Percentiles rank a stretch among this genome's conserved stretches.
These are phyloP conservation scores for Herpetospermum pedunculosum DNA, from an alignment of 306 rosid genomes.

Conservation along the genomic window DNA sequence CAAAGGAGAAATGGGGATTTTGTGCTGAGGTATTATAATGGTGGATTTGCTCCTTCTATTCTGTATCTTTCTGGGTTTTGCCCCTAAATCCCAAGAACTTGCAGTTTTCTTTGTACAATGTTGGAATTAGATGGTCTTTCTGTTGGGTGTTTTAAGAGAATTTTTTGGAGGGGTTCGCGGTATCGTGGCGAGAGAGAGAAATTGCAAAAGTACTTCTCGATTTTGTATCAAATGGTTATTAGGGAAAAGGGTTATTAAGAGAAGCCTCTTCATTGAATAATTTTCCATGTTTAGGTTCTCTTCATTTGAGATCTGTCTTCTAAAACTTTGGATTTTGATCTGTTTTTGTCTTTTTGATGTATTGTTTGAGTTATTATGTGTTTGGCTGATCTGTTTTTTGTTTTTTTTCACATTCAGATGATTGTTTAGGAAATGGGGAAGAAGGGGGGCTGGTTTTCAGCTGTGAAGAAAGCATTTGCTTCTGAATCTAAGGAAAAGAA, in stretches of 20 bases:
- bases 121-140: not conserved
- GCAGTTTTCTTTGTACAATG: not conserved
- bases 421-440: slow-evolving; percentile 61
- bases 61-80: not conserved
- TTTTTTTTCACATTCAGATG: slow-evolving; percentile 12
- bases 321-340: not conserved
- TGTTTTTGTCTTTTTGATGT: not conserved
- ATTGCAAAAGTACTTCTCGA: too few species aligned
- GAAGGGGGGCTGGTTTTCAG: slow-evolving; percentile 80
- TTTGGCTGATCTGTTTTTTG: not conserved
- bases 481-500: slow-evolving; percentile 47
- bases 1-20: not conserved
- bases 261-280: too few species aligned
- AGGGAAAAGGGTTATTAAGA: too few species aligned
- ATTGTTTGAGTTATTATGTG: not conserved
- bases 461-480: slow-evolving; percentile 58
- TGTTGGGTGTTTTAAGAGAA: too few species aligned
- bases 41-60: not conserved
- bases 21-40: slow-evolving; percentile 3
- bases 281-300: too few species aligned
- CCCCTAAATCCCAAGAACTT: not conserved
- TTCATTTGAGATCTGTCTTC: not conserved
- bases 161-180: too few species aligned
- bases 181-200: too few species aligned
- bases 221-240: too few species aligned